Base-by-base conservation (phyloP, 441 rosid genomes). In the Francoa sonchifolia region DNA sequence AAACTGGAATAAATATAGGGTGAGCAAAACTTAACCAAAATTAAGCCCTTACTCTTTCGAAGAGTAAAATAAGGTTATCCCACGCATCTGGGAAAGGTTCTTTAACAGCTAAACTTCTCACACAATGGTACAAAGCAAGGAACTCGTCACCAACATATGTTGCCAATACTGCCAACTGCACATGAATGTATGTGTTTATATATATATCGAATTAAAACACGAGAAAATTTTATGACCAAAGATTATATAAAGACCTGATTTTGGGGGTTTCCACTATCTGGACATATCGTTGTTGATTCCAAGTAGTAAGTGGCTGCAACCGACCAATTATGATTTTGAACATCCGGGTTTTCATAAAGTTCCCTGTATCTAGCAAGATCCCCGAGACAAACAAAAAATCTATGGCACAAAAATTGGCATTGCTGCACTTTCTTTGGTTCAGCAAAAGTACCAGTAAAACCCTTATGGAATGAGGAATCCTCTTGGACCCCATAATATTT, bases 51-150 rank as follows among this genome's bases (percentile, higher is more conserved):
- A 89, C 98, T 72, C 69, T 76, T 66, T 90, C 96, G 44, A 85
- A 79, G 46, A 79, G 63, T 52, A 73, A 57, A 50, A 62, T 37
- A 35, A 90, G 89, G 73, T 90, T 90, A 59, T 76, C 65, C 66
- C 65, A 66, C 21, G 96, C 87, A 68, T 88, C 94, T 13, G 87
- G 96, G 50, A 90, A 90, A 33, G 90, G 96, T 49, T 85, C 96
- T 62, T 71, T 82, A 36, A 85, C 82, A 6, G 98, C 94, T 59
- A 90, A 71, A 66, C 98, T 90, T 74, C 98, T 73, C 34, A 89
- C 57, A 43, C 87, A 89, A 37, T 82, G 98, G 68, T 82, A 89
- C 42, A 89, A 60, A 40, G 94, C 94, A 33, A 85, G 76, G 59
- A 85, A 76, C 48, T 82, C 94, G 16, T 82, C 94, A 32, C 98